A percentile compares a stretch with the other conserved stretches of the same genome.
Evolutionary conservation across 495 filamentous ascomycete genomes (phyloP).

Genomic region (Trichoderma reesei): DNA sequence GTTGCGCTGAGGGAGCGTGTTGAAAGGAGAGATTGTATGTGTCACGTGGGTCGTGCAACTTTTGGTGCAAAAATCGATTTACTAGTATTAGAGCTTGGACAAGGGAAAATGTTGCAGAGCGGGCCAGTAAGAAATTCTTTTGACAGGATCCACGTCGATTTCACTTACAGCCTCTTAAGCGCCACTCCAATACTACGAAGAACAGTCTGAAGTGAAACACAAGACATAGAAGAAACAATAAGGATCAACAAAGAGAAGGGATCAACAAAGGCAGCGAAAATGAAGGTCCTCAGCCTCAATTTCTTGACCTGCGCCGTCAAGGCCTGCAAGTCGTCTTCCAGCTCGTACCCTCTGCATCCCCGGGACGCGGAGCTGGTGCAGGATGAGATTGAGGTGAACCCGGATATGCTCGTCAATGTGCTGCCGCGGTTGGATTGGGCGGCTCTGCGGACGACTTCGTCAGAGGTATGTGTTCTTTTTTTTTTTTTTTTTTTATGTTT

Average conservation of each 20-base stretch:
- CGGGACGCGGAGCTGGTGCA: constrained; percentile 80
- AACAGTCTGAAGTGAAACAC: not conserved
- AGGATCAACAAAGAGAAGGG: not conserved
- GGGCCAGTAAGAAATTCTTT: not conserved
- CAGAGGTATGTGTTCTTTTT: constrained; percentile 54
- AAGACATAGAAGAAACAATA: not conserved
- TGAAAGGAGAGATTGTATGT: not conserved
- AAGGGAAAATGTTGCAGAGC: not conserved
- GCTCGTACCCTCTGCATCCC: constrained; percentile 83
- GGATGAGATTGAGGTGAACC: constrained; percentile 69
- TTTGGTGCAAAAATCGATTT: not conserved
- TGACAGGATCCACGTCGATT: too few relatives aligned
- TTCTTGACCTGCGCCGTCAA: constrained; percentile 96
- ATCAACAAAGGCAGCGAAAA: constrained; percentile 27
- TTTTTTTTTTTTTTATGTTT: constrained; percentile 9
- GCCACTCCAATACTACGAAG: not conserved
- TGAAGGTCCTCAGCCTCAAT: constrained; percentile 96
- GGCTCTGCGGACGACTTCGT: constrained; percentile 57
- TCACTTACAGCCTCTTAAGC: not conserved
- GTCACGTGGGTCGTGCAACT: constrained; percentile 7
- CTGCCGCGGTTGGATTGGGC: constrained; percentile 84
- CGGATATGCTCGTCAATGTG: constrained; percentile 68
- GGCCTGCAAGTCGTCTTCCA: constrained; percentile 67
- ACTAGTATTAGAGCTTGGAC: not conserved
- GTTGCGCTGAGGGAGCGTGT: too few relatives aligned